phyloP scores from a whole-genome alignment of 108 stramenopile species.

The Parmales sp. region DNA sequence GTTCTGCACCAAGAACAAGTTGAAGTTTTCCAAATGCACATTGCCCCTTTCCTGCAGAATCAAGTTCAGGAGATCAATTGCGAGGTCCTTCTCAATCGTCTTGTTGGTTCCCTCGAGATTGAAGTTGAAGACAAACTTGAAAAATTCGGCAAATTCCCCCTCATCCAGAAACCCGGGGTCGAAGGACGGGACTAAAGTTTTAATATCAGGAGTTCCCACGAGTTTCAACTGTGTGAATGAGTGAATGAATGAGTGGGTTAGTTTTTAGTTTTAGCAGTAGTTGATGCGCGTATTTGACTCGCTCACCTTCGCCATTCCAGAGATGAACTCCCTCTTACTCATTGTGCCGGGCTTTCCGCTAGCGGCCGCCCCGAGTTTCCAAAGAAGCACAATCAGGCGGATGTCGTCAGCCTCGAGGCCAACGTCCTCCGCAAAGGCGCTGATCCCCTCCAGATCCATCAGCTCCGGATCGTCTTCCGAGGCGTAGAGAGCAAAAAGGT shows the following conservation, averaged over 20 bases:
- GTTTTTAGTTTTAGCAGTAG: no score
- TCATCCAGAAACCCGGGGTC: slow-evolving; percentile 78
- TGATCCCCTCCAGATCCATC: no score
- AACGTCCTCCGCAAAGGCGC: slow-evolving; percentile 59
- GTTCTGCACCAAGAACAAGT: slow-evolving; percentile 46
- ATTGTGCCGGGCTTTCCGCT: slow-evolving; percentile 78
- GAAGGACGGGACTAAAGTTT: slow-evolving; percentile 48
- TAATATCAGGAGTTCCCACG: slow-evolving; percentile 53
- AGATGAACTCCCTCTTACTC: slow-evolving; percentile 43
- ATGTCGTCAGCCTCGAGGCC: slow-evolving; percentile 69
- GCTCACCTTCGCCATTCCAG: slow-evolving; percentile 56
- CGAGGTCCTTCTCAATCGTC: slow-evolving; percentile 80
- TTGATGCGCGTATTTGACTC: no score
- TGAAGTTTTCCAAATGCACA: slow-evolving; percentile 48
- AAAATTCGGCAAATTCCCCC: slow-evolving; percentile 46
- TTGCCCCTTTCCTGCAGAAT: slow-evolving; percentile 35
- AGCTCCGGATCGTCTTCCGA: no score
- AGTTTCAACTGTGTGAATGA: no score
- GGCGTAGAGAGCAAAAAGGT: no score
- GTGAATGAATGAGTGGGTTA: no score
- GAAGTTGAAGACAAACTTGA: slow-evolving; percentile 27
- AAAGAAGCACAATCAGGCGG: slow-evolving; percentile 72
- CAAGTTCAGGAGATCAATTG: slow-evolving; percentile 57
- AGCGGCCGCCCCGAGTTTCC: slow-evolving; percentile 65
- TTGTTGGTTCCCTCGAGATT: slow-evolving; percentile 72